Percentiles rank a stretch among this genome's conserved stretches.
These are phyloP conservation scores for Pseudogymnoascus sp. DNA, from an alignment of 2,329 filamentous ascomycete genomes.

Conservation along the genomic window DNA sequence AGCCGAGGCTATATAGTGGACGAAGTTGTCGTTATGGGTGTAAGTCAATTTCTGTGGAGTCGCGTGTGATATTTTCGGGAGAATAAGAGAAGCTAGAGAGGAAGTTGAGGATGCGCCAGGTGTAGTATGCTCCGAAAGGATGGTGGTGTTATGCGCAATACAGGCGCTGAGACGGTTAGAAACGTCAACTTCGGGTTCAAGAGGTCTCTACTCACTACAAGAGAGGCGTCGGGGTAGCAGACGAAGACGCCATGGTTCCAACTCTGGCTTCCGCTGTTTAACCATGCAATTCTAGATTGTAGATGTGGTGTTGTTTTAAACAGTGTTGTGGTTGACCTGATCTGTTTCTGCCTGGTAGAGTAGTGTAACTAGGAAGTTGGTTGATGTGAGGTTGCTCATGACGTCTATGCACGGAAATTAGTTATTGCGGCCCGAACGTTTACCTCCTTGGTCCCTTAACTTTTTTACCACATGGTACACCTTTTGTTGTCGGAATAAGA, in stretches of 20 bases:
- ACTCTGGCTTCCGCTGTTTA: neutral
- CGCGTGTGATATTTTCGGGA: slow-evolving; percentile 84
- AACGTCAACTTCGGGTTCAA: slow-evolving; percentile 8
- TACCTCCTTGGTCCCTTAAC: neutral
- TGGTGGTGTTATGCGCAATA: slow-evolving; percentile 87
- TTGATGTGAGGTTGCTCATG: slow-evolving; percentile 1
- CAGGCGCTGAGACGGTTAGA: slow-evolving; percentile 56
- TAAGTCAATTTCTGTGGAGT: slow-evolving; percentile 84
- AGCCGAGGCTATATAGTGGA: slow-evolving; percentile 89
- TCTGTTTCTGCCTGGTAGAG: neutral
- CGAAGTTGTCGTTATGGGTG: slow-evolving; percentile 83
- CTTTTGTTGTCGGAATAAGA: neutral
- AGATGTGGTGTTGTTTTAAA: neutral
- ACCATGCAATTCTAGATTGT: neutral
- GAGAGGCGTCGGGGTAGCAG: slow-evolving; percentile 56
- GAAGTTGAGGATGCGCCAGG: slow-evolving; percentile 76
- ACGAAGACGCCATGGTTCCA: slow-evolving; percentile 60
- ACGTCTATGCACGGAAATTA: neutral
- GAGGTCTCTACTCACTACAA: slow-evolving; percentile 53
- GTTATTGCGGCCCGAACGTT: neutral
- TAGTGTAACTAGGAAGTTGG: neutral
- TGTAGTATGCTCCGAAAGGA: slow-evolving; percentile 85
- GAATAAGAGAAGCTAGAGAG: slow-evolving; percentile 83
- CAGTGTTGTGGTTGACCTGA: neutral
- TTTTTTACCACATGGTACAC: neutral